Evolutionary conservation across 805 yeast genomes (phyloP).

Genomic region (Saccharomycopsis selenospora): DNA sequence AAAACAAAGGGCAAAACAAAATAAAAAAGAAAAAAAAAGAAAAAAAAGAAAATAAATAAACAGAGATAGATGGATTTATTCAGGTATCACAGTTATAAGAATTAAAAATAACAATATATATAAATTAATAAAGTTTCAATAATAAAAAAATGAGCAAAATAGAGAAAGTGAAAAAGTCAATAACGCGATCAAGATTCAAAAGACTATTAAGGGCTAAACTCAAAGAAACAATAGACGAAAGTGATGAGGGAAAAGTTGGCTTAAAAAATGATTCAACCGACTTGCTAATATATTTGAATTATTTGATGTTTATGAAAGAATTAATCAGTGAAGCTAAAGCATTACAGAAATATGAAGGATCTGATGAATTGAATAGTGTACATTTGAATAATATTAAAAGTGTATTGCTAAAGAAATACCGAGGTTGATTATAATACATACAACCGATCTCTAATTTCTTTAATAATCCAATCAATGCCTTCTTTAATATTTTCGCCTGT

Average conservation of each 20-base stretch:
- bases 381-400: conserved; percentile 18
- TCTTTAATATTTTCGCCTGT: conserved; percentile 35
- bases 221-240: neutral
- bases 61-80: no score
- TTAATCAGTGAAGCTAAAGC: conserved; percentile 14
- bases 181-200: neutral
- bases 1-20: no score
- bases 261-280: conserved; percentile 17
- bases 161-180: neutral
- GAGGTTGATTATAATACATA: conserved; percentile 27
- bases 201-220: neutral
- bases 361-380: conserved; percentile 12
- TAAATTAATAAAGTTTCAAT: no score
- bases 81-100: no score
- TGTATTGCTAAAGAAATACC: conserved; percentile 12
- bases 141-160: neutral
- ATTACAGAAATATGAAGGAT: conserved; percentile 9
- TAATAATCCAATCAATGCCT: conserved; percentile 38
- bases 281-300: conserved; percentile 17
- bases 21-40: no score
- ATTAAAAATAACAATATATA: no score
- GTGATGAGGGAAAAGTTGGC: neutral
- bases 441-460: conserved; percentile 35
- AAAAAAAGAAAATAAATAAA: no score
- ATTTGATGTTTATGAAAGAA: conserved; percentile 13